Evolutionary conservation across 1,284 basidiomycete genomes (phyloP).

Genomic region (Ganoderma sp.): DNA sequence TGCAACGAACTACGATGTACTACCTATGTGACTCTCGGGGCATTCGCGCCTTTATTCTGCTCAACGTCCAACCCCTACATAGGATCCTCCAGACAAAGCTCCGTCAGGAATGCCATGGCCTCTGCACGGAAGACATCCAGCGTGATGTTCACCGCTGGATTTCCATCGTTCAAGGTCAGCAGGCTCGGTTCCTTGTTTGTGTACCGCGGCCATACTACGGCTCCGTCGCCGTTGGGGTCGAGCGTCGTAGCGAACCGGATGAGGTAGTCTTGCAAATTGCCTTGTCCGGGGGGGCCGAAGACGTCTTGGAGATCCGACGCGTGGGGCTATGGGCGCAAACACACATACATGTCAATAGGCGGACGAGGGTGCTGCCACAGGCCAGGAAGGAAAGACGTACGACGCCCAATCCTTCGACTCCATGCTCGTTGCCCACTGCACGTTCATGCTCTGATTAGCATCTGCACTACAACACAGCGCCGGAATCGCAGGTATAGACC

Average conservation of each 20-base stretch:
- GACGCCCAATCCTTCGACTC: constrained; percentile 40
- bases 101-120: constrained; percentile 31
- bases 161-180: constrained; percentile 52
- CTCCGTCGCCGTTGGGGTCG: constrained; percentile 44
- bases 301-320: constrained; percentile 22
- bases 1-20: background rate
- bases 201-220: constrained; percentile 56
- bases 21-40: background rate
- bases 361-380: constrained; percentile 26
- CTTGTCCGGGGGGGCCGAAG: constrained; percentile 23
- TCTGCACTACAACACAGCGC: background rate
- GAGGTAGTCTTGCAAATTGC: constrained; percentile 28
- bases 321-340: constrained; percentile 14
- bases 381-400: background rate
- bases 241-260: constrained; percentile 29
- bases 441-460: background rate
- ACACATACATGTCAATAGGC: background rate
- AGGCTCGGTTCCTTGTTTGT: constrained; percentile 44
- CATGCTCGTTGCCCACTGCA: constrained; percentile 51
- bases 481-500: background rate
- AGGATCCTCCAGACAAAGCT: constrained; percentile 17
- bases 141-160: constrained; percentile 42
- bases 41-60: background rate
- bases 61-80: background rate
- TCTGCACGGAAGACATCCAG: constrained; percentile 50